These are phyloP conservation scores for Debaryomyces hansenii DNA, from an alignment of 805 yeast species.

Conservation along the genomic window DNA sequence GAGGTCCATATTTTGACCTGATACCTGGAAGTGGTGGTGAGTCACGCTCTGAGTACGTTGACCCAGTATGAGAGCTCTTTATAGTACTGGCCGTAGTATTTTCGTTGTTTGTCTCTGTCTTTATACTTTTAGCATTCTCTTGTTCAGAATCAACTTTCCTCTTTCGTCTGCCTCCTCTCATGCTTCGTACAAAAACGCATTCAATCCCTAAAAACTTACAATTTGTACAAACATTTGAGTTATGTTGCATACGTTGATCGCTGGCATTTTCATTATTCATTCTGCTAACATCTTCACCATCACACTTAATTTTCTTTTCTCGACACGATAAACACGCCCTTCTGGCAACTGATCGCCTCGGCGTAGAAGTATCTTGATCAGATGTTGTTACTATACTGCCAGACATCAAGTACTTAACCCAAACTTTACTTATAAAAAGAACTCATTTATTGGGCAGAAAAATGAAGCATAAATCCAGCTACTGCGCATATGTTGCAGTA, in stretches of 20 bases:
- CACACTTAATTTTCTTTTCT: conserved; percentile 65
- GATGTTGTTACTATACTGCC: neutral
- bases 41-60: neutral
- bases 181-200: conserved; percentile 58
- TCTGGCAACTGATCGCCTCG: conserved; percentile 52
- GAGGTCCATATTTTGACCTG: neutral
- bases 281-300: conserved; percentile 47
- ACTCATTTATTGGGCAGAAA: no score
- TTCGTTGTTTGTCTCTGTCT: no score
- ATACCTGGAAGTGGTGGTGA: neutral
- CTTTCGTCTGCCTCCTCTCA: conserved; percentile 57
- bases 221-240: conserved; percentile 44
- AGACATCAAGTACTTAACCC: neutral
- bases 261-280: conserved; percentile 4
- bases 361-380: neutral
- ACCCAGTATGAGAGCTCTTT: no score
- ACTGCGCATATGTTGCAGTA: no score
- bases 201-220: conserved; percentile 45
- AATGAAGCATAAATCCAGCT: no score
- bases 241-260: conserved; percentile 18
- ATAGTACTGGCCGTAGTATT: no score
- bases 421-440: no score
- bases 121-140: no score
- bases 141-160: conserved; percentile 11
- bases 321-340: conserved; percentile 66